Conservation (phyloP, 176 grass and related monocot species). For the Dactylis glomerata region DNA sequence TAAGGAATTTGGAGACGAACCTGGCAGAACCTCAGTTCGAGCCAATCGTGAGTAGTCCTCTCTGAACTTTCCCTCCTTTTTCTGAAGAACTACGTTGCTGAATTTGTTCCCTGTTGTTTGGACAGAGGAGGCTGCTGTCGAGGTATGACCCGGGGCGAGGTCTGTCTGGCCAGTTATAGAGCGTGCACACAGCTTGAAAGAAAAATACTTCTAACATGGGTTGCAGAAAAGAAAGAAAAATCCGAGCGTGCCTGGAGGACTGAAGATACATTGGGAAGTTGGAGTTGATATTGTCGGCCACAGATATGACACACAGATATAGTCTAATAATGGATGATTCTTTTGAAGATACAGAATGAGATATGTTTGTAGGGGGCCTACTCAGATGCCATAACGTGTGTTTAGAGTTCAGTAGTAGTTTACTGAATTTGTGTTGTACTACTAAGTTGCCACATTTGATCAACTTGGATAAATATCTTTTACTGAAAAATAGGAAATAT, state of each 20-base stretch:
- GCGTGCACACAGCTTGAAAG: not conserved
- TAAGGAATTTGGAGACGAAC: constrained; percentile 65
- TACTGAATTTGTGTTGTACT: not conserved
- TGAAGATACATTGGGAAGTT: constrained; percentile 1
- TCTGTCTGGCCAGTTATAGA: constrained; percentile 38
- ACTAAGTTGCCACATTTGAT: not conserved
- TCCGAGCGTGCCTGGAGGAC: not conserved
- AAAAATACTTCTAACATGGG: not conserved
- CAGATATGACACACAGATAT: not conserved
- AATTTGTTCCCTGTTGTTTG: not conserved
- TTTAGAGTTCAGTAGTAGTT: not conserved
- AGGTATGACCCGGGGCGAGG: constrained; percentile 59
- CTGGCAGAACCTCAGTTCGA: constrained; percentile 50
- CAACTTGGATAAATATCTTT: not conserved
- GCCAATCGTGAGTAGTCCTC: constrained; percentile 49
- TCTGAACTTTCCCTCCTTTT: not conserved
- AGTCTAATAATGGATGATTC: not conserved
- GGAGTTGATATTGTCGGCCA: not conserved
- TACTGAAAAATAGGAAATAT: not conserved
- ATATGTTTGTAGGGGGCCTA: not conserved
- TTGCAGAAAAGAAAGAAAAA: not conserved
- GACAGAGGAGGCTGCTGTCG: constrained; percentile 55
- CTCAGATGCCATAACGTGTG: not conserved
- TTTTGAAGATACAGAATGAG: not conserved
- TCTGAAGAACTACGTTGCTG: not conserved